These are phyloP conservation scores for Volutella citrinella DNA, from an alignment of 2,329 filamentous ascomycete species.

Conservation along the genomic window DNA sequence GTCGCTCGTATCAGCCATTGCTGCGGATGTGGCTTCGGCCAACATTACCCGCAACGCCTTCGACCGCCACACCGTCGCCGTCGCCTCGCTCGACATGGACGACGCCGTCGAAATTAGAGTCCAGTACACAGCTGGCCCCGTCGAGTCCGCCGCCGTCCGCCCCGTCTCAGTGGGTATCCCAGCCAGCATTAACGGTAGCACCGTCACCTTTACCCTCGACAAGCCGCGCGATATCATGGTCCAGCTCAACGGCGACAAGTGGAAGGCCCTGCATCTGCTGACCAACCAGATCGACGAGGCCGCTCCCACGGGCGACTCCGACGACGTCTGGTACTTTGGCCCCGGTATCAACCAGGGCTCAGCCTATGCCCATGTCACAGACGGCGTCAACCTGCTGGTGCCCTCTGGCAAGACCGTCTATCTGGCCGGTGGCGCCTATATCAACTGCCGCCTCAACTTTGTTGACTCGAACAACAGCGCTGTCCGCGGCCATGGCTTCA, in stretches of 20 bases:
- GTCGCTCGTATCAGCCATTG: background rate
- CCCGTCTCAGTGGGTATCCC: constrained; percentile 7
- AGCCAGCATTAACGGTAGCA: background rate
- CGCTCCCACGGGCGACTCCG: constrained; percentile 10
- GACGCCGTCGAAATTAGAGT: constrained; percentile 6
- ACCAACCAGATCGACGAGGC: constrained; percentile 19
- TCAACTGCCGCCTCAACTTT: constrained; percentile 19
- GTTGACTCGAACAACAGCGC: constrained; percentile 6
- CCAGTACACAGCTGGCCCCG: background rate
- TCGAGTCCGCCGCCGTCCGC: constrained; percentile 2
- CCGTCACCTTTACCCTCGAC: constrained; percentile 7
- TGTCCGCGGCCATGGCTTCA: constrained; percentile 22
- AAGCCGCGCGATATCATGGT: constrained; percentile 13
- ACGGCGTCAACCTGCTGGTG: constrained; percentile 12
- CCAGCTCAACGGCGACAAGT: constrained; percentile 26
- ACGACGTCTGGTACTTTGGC: constrained; percentile 24
- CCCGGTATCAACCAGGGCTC: constrained; percentile 20
- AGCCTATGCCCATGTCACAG: constrained; percentile 14
- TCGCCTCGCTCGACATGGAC: constrained; percentile 5
- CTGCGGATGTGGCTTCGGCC: constrained; percentile 6
- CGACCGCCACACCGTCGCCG: constrained; percentile 4
- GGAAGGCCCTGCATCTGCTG: constrained; percentile 23
- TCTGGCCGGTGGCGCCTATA: constrained; percentile 14
- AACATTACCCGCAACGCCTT: constrained; percentile 7
- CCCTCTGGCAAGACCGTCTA: constrained; percentile 16